Evolutionary conservation across 495 filamentous ascomycete species (phyloP).

Genomic region (Aspergillus taichungensis): DNA sequence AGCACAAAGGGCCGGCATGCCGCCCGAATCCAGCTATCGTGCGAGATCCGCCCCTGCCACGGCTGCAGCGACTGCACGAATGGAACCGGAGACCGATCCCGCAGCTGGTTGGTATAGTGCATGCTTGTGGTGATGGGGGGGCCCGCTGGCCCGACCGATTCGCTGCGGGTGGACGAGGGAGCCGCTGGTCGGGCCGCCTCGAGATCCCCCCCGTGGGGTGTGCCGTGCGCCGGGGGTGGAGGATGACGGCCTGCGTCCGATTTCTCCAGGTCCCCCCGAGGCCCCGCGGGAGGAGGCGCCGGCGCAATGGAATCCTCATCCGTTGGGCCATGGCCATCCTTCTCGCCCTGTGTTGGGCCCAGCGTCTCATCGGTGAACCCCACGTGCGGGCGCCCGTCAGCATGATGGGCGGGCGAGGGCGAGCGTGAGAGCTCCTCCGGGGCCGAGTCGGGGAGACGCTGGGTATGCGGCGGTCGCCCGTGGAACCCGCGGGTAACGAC

Average conservation of each 20-base stretch:
- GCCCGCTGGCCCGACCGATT: constrained; percentile 19
- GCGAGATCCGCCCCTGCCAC: constrained; percentile 66
- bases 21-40: constrained; percentile 72
- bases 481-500: constrained; percentile 29
- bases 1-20: constrained; percentile 74
- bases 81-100: constrained; percentile 51
- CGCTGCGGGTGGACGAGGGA: constrained; percentile 24
- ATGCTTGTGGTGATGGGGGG: constrained; percentile 16
- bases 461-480: constrained; percentile 22
- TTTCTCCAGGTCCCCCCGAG: constrained; percentile 6
- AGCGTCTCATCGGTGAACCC: constrained; percentile 42
- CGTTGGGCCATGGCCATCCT: not conserved
- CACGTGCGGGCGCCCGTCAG: constrained; percentile 26
- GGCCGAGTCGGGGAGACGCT: constrained; percentile 7
- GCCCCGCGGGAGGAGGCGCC: too few species aligned
- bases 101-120: constrained; percentile 53
- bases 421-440: constrained; percentile 2
- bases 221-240: constrained; percentile 3
- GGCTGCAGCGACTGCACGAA: constrained; percentile 62
- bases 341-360: constrained; percentile 6
- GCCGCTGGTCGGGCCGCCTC: constrained; percentile 14
- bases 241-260: constrained; percentile 3
- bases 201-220: constrained; percentile 10
- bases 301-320: too few species aligned
- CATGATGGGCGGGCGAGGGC: too few species aligned